These are phyloP conservation scores for Parsonsia alboflavescens DNA, from an alignment of 257 asterid genomes.

Conservation along the genomic window DNA sequence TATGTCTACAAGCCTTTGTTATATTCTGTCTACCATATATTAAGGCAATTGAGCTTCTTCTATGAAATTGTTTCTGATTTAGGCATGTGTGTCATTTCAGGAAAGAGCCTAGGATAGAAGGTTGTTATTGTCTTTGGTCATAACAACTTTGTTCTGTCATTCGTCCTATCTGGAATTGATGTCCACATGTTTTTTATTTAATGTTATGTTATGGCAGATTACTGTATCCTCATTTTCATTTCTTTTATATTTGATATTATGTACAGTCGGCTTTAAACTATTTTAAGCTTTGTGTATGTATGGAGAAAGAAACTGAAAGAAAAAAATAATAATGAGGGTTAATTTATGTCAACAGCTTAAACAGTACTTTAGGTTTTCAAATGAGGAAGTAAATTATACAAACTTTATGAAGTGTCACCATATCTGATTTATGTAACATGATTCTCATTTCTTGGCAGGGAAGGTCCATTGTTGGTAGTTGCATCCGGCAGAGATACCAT, in stretches of 20 bases:
- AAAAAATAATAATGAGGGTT: neutral
- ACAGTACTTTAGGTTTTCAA: neutral
- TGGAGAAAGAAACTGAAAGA: neutral
- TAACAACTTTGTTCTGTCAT: neutral
- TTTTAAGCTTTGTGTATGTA: neutral
- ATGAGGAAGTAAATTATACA: neutral
- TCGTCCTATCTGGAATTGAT: neutral
- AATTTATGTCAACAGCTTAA: neutral
- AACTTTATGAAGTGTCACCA: neutral
- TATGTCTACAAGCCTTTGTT: neutral
- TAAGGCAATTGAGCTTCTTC: neutral
- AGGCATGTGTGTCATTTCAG: neutral
- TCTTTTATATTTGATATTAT: neutral
- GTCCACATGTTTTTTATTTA: neutral
- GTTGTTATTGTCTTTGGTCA: neutral
- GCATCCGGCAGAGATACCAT: conserved; percentile 98
- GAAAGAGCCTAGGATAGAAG: neutral
- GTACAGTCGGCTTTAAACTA: no score
- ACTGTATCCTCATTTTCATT: neutral
- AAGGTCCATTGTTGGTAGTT: conserved; percentile 94
- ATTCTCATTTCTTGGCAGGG: conserved; percentile 45
- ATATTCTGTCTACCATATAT: neutral
- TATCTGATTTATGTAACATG: neutral
- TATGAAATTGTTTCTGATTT: neutral
- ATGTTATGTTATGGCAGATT: neutral